Evolutionary conservation across 805 yeast genomes (phyloP), one percentile per base, ranked within the genome.

Genomic region (Candida xiaguanensis): DNA sequence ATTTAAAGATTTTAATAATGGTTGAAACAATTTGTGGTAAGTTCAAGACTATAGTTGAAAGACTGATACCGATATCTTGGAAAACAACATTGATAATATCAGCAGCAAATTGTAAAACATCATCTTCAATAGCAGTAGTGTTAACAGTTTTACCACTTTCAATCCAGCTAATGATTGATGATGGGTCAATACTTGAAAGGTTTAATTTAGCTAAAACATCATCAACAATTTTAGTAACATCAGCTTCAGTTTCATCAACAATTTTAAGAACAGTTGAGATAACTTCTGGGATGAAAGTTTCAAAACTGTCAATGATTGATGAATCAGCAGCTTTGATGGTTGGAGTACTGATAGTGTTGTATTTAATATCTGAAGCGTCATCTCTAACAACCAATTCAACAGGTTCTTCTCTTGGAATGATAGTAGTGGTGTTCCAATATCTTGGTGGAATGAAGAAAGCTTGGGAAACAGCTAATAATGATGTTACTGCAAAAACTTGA

Each of bases 21-120:
- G 36, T 23, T 23, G 36, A 32, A 23, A 32, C 24, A 32, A 32
- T 32, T 13, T 15, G 26, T 12, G 36, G 36, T 12, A 32, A 23
- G 24, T 32, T 32, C 15, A 16, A 32, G 11, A 32, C 24, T 11
- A 32, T 32, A 23, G 36, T 32, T 13, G 36, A 32, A 22, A 15
- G 13, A 32, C 28, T 23, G 24, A 32, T 23, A 23, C 36, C 36
- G 4, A 32, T 13, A 15, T 19, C 28, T 32, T 23, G 13, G 28
- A 32, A 32, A 12, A 18, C 24, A 6, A 19, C 36, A 12, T 22
- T 23, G 13, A 32, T 23, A 11, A 32, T 32, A 5, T 22, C 14
- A 22, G 36, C 28, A 15, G 24, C 28, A 12, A 32, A 32, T 5
- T 8, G 27, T 15, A 32, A 32, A 9, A 17, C 27, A 5, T 23